These are phyloP conservation scores for Leucaena leucocephala DNA, from an alignment of 306 rosid species.

Conservation along the genomic window DNA sequence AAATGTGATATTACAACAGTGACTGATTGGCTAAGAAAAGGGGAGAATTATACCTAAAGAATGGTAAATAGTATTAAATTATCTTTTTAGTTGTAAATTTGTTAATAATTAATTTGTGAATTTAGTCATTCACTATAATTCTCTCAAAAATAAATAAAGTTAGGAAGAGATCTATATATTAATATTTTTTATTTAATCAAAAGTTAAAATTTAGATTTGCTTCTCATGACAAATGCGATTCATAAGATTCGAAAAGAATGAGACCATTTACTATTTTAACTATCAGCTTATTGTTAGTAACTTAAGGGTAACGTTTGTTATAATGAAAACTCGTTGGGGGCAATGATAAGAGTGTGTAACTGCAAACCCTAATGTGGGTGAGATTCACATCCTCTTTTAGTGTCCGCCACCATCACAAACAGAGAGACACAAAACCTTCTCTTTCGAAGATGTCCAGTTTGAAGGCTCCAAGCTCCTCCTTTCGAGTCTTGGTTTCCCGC, in stretches of 20 bases:
- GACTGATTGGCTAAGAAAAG: not conserved
- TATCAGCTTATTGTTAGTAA: too few relatives aligned
- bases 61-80: too few relatives aligned
- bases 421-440: constrained; percentile 36
- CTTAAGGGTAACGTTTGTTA: not conserved
- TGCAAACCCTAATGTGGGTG: not conserved
- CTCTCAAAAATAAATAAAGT: not conserved
- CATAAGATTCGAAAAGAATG: too few relatives aligned
- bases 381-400: not conserved
- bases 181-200: too few relatives aligned
- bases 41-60: not conserved
- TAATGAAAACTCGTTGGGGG: not conserved
- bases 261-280: too few relatives aligned
- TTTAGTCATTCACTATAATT: not conserved
- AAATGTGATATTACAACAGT: not conserved
- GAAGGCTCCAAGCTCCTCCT: constrained; percentile 40
- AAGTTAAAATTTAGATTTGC: too few relatives aligned
- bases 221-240: too few relatives aligned
- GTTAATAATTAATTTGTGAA: too few relatives aligned
- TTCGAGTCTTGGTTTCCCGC: constrained; percentile 39
- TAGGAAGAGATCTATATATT: too few relatives aligned
- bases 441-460: constrained; percentile 22
- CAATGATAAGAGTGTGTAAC: not conserved
- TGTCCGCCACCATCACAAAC: constrained; percentile 65
- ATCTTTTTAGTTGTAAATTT: too few relatives aligned